These are phyloP conservation scores for Lyophyllum decastes DNA, from an alignment of 768 basidiomycete genomes.

Conservation along the genomic window DNA sequence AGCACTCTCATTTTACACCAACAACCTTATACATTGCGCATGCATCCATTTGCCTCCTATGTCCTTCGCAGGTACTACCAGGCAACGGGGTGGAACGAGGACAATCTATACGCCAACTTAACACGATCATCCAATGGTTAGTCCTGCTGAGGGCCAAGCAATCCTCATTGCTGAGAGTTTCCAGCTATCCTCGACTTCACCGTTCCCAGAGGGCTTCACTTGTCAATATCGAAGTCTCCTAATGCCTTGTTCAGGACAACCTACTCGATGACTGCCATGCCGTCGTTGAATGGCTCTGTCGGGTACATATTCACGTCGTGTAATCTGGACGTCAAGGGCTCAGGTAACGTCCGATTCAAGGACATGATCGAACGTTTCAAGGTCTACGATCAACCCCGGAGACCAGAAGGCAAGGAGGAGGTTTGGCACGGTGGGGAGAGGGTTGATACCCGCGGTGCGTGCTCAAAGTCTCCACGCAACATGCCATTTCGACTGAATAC, in stretches of 20 bases:
- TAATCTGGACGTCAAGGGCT: constrained; percentile 69
- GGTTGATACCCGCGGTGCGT: constrained; percentile 73
- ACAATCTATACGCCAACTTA: constrained; percentile 88
- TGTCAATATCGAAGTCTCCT: constrained; percentile 85
- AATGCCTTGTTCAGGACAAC: constrained; percentile 88
- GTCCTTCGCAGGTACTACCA: constrained; percentile 88
- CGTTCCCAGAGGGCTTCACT: constrained; percentile 78
- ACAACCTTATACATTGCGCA: constrained; percentile 24
- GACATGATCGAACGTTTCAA: constrained; percentile 89
- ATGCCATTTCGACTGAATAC: constrained; percentile 10
- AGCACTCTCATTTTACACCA: neutral
- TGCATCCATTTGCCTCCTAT: constrained; percentile 89
- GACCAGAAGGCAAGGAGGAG: constrained; percentile 77
- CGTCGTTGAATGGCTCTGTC: constrained; percentile 88
- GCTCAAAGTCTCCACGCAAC: constrained; percentile 9
- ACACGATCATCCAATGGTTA: constrained; percentile 88
- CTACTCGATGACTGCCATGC: constrained; percentile 91
- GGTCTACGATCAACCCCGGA: constrained; percentile 78
- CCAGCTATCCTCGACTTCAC: constrained; percentile 90
- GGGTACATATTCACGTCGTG: constrained; percentile 94
- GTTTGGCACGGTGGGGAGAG: constrained; percentile 82
- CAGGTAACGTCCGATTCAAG: constrained; percentile 77
- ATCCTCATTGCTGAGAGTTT: neutral
- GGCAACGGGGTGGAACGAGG: constrained; percentile 96
- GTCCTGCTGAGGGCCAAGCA: constrained; percentile 6